Conservation (phyloP, 2,329 filamentous ascomycete genomes). For the Aspergillus spinulosporus region DNA sequence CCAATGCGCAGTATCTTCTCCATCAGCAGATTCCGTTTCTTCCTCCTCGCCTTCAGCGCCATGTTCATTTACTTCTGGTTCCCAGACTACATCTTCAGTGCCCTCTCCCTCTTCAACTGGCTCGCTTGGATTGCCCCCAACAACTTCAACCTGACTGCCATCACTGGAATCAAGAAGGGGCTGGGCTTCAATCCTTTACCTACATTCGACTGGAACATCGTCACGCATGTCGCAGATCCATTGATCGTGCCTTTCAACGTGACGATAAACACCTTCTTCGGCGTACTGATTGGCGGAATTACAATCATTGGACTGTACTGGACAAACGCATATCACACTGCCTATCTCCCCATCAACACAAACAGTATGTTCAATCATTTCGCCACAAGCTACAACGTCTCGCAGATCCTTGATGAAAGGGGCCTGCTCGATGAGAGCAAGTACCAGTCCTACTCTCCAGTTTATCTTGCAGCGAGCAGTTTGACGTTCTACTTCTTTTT, state of each 20-base stretch:
- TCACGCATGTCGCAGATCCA: conserved; percentile 4
- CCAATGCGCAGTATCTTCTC: not conserved
- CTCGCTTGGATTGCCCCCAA: conserved; percentile 13
- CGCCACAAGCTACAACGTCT: conserved; percentile 4
- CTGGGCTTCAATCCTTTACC: conserved; percentile 12
- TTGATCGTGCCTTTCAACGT: conserved; percentile 12
- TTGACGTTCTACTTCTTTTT: conserved; percentile 1
- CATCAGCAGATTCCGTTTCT: conserved; percentile 10
- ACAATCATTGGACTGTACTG: conserved; percentile 7
- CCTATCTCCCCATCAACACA: conserved; percentile 12
- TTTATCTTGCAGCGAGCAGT: conserved; percentile 1
- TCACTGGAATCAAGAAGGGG: conserved; percentile 6
- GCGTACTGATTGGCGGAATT: conserved; percentile 1
- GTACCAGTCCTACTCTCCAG: conserved; percentile 7
- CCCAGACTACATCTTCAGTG: conserved; percentile 4
- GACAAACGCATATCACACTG: conserved; percentile 11
- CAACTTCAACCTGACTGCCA: conserved; percentile 8
- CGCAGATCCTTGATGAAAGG: conserved; percentile 2
- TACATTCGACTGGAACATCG: conserved; percentile 15
- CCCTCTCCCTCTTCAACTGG: conserved; percentile 17
- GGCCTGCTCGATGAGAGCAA: conserved; percentile 4
- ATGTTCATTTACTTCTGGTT: conserved; percentile 18
- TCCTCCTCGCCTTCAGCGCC: conserved; percentile 7
- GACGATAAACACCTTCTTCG: conserved; percentile 5
- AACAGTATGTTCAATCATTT: conserved; percentile 13